Conservation (phyloP, 805 yeast genomes). For the Pichia cephalocereana region DNA sequence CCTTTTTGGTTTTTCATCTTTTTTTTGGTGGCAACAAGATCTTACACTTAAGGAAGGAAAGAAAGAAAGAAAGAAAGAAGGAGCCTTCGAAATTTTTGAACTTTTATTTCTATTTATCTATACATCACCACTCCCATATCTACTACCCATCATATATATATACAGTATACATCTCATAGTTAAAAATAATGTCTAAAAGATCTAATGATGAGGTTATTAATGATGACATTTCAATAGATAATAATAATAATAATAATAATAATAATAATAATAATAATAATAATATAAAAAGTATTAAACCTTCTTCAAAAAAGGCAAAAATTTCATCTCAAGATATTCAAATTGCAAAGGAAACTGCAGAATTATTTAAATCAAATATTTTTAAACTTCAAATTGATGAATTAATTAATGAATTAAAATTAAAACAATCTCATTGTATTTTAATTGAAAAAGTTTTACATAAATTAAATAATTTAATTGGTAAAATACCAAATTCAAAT, state of each 20-base stretch:
- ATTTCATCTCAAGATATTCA: constrained; percentile 77
- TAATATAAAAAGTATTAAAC: not conserved
- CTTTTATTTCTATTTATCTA: no score
- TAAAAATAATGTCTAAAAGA: no score
- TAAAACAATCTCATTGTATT: constrained; percentile 59
- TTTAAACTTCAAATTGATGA: constrained; percentile 95
- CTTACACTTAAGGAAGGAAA: no score
- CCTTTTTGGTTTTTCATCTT: no score
- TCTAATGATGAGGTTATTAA: no score
- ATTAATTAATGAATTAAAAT: constrained; percentile 65
- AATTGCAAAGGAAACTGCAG: constrained; percentile 88
- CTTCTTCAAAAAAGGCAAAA: constrained; percentile 14
- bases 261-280: constrained; percentile 10
- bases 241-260: constrained; percentile 11
- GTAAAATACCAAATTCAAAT: constrained; percentile 49
- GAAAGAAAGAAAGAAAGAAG: no score
- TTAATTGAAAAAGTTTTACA: constrained; percentile 69
- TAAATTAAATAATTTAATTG: constrained; percentile 58
- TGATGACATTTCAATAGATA: constrained; percentile 4
- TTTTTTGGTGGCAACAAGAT: no score
- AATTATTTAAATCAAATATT: constrained; percentile 86
- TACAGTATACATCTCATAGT: no score
- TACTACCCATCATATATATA: no score
- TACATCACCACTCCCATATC: no score
- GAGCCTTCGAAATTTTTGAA: no score